Conservation (phyloP, 495 filamentous ascomycete genomes). For the Trichoderma parareesei region DNA sequence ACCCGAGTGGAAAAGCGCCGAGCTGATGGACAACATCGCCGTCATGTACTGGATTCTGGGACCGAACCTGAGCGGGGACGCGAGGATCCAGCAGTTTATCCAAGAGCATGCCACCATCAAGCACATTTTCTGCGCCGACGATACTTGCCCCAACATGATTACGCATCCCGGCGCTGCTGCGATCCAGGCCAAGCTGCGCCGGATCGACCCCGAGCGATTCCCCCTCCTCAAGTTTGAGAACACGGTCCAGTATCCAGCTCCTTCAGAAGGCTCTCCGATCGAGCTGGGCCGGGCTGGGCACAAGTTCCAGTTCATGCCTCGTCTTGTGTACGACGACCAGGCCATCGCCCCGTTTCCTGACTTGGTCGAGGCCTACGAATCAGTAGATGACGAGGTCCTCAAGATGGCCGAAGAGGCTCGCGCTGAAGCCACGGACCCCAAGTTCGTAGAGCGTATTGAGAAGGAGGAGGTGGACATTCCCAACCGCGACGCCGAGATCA, state of each 20-base stretch:
- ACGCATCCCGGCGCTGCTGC: conserved; percentile 54
- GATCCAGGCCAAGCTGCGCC: conserved; percentile 56
- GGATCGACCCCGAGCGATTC: conserved; percentile 62
- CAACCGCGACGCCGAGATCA: conserved; percentile 67
- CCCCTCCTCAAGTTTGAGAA: conserved; percentile 54
- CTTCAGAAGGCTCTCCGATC: conserved; percentile 15
- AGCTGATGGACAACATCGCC: conserved; percentile 56
- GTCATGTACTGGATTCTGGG: conserved; percentile 79
- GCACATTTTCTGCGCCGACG: conserved; percentile 68
- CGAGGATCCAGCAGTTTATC: conserved; percentile 60
- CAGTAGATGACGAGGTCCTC: conserved; percentile 38
- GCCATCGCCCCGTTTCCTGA: conserved; percentile 46
- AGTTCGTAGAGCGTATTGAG: conserved; percentile 31
- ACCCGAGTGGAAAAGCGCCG: conserved; percentile 61
- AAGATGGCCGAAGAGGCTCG: conserved; percentile 41
- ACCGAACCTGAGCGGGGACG: conserved; percentile 52
- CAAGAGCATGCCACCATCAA: conserved; percentile 46
- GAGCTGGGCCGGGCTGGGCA: conserved; percentile 28
- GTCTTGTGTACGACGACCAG: conserved; percentile 43
- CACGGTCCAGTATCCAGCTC: conserved; percentile 16
- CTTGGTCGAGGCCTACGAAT: conserved; percentile 31
- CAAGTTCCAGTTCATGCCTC: conserved; percentile 58
- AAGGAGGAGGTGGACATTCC: conserved; percentile 48
- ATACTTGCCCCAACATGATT: conserved; percentile 65
- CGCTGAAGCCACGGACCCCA: conserved; percentile 28